phyloP scores from a whole-genome alignment of 306 rosid species.

The Malus fusca region DNA sequence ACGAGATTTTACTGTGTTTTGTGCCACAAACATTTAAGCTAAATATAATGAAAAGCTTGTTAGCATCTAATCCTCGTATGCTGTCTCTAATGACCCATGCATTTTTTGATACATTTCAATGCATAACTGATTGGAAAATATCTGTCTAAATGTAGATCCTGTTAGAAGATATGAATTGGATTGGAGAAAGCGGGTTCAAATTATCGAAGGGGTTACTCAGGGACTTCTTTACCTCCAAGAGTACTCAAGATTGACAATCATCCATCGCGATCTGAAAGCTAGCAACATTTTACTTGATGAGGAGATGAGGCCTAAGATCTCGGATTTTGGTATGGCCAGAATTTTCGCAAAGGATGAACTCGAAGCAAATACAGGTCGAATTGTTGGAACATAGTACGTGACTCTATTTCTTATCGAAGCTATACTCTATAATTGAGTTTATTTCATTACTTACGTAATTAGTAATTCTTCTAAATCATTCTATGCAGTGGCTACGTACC shows the following conservation, averaged over 20 bases:
- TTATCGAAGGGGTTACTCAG: slow-evolving; percentile 33
- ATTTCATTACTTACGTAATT: background rate
- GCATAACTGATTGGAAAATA: background rate
- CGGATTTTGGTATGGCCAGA: slow-evolving; percentile 35
- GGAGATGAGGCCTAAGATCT: slow-evolving; percentile 28
- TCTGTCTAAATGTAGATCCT: slow-evolving; percentile 9
- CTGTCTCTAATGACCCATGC: background rate
- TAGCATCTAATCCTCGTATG: background rate
- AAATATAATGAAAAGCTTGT: background rate
- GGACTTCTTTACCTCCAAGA: slow-evolving; percentile 38
- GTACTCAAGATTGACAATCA: slow-evolving; percentile 23
- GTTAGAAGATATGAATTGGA: background rate
- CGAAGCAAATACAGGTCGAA: slow-evolving; percentile 28
- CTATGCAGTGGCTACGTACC: slow-evolving; percentile 30
- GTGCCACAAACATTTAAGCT: background rate
- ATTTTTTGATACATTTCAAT: background rate
- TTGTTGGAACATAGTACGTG: slow-evolving; percentile 36
- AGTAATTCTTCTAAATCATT: background rate
- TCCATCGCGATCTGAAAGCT: slow-evolving; percentile 28
- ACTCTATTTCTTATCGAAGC: background rate
- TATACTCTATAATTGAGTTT: background rate
- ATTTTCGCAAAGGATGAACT: slow-evolving; percentile 10
- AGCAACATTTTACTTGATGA: slow-evolving; percentile 25
- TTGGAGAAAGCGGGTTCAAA: slow-evolving; percentile 17
- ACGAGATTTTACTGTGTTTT: slow-evolving; percentile 4